These are phyloP conservation scores for Beauveria varroae DNA, from an alignment of 2,329 filamentous ascomycete species.

Conservation along the genomic window DNA sequence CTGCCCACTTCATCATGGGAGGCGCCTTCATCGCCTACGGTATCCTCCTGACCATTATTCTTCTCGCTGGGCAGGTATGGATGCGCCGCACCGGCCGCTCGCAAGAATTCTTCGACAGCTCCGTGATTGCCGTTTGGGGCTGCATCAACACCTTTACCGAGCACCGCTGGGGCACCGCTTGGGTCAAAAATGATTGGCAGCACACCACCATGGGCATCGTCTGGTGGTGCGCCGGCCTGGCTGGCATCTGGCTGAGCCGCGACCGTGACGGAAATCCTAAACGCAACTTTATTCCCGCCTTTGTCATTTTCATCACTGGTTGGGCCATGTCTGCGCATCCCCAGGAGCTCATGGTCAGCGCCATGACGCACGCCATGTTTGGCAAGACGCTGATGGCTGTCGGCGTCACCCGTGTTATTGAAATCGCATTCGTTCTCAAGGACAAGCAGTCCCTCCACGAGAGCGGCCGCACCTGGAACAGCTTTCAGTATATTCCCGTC, in stretches of 20 bases:
- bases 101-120: slow-evolving; percentile 94
- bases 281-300: slow-evolving; percentile 85
- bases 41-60: slow-evolving; percentile 74
- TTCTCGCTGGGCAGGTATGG: slow-evolving; percentile 86
- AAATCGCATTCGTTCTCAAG: slow-evolving; percentile 79
- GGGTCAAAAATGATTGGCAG: slow-evolving; percentile 92
- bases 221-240: slow-evolving; percentile 91
- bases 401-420: slow-evolving; percentile 75
- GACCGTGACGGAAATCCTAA: slow-evolving; percentile 78
- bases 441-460: slow-evolving; percentile 60
- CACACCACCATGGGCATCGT: slow-evolving; percentile 99
- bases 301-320: slow-evolving; percentile 86
- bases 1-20: slow-evolving; percentile 98
- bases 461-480: slow-evolving; percentile 62
- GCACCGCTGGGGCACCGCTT: slow-evolving; percentile 82
- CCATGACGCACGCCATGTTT: slow-evolving; percentile 81
- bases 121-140: slow-evolving; percentile 88
- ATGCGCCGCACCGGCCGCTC: slow-evolving; percentile 73
- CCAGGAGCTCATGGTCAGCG: slow-evolving; percentile 75
- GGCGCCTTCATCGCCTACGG: slow-evolving; percentile 93
- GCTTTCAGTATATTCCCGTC: slow-evolving; percentile 47
- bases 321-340: slow-evolving; percentile 94
- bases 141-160: slow-evolving; percentile 98
- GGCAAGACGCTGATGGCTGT: slow-evolving; percentile 94
- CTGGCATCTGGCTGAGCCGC: slow-evolving; percentile 86